Percentiles rank a stretch among this genome's conserved stretches.
phyloP scores from a whole-genome alignment of 2,329 filamentous ascomycete species.

The Aspergillus phoenicis region DNA sequence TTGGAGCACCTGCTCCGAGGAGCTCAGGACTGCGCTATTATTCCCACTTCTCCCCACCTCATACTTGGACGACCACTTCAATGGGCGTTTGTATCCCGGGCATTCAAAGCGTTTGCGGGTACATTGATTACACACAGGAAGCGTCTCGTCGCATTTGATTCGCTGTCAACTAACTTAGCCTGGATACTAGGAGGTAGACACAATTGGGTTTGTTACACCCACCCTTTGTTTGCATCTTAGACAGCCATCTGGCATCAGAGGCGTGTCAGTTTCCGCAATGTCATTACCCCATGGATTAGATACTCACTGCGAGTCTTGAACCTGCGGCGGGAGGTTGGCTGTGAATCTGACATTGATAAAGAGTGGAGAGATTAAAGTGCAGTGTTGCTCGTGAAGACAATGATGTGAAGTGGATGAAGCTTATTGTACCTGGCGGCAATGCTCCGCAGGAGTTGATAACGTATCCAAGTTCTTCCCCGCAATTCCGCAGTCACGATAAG shows the following conservation, averaged over 20 bases:
- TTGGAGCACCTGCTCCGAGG: not conserved
- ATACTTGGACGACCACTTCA: constrained; percentile 17
- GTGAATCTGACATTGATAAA: not conserved
- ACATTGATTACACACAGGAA: constrained; percentile 12
- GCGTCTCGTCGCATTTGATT: constrained; percentile 14
- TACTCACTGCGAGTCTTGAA: constrained; percentile 6
- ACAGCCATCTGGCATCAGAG: constrained; percentile 1
- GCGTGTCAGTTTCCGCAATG: no score
- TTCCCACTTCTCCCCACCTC: not conserved
- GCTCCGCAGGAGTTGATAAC: not conserved
- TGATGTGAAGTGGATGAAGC: not conserved
- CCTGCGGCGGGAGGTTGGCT: not conserved
- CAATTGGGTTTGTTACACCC: not conserved
- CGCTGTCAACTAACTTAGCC: not conserved
- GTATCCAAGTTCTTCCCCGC: not conserved
- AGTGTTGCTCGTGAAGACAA: not conserved
- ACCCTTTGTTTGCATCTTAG: constrained; percentile 10
- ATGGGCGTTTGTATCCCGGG: constrained; percentile 11
- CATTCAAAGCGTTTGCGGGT: constrained; percentile 9
- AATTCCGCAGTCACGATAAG: not conserved
- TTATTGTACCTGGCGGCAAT: no score
- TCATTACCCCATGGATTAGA: no score
- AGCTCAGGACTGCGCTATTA: not conserved
- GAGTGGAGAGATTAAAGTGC: not conserved
- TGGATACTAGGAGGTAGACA: not conserved